Conservation (phyloP, 2,329 filamentous ascomycete species). For the Emergomyces africanus region DNA sequence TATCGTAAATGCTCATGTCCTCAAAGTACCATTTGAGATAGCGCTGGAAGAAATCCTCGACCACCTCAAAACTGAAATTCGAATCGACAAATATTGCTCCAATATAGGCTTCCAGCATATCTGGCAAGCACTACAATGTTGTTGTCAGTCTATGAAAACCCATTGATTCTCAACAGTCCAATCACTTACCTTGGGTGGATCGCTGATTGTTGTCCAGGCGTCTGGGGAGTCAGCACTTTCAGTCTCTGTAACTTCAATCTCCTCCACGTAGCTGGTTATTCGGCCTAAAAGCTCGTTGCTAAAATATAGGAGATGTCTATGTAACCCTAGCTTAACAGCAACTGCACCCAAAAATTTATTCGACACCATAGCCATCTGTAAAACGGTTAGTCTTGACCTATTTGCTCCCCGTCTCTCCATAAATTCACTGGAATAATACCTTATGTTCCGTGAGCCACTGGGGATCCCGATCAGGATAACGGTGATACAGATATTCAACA, state of each 20-base stretch:
- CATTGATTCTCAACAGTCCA: conserved; percentile 29
- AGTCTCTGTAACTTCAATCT: conserved; percentile 20
- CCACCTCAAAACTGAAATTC: conserved; percentile 58
- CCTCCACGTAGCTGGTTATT: conserved; percentile 37
- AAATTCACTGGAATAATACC: conserved; percentile 18
- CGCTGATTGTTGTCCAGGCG: conserved; percentile 30
- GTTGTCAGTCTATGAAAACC: background rate
- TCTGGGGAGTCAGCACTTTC: conserved; percentile 24
- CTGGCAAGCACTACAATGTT: conserved; percentile 52
- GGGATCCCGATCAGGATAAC: conserved; percentile 66
- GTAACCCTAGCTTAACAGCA: conserved; percentile 63
- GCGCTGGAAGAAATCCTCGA: conserved; percentile 63
- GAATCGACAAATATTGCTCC: conserved; percentile 90
- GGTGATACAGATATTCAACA: conserved; percentile 68
- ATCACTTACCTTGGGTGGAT: conserved; percentile 30
- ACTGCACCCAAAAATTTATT: conserved; percentile 86
- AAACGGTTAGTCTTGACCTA: background rate
- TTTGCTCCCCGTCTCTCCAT: conserved; percentile 7
- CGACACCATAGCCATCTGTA: conserved; percentile 84
- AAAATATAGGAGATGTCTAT: conserved; percentile 52
- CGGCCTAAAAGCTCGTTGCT: conserved; percentile 28
- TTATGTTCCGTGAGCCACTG: conserved; percentile 99
- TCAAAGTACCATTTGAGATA: conserved; percentile 68
- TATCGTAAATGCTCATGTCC: conserved; percentile 79
- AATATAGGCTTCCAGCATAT: conserved; percentile 79